Evolutionary conservation across 2,329 filamentous ascomycete species (phyloP).

Genomic region (Fusarium denticulatum): DNA sequence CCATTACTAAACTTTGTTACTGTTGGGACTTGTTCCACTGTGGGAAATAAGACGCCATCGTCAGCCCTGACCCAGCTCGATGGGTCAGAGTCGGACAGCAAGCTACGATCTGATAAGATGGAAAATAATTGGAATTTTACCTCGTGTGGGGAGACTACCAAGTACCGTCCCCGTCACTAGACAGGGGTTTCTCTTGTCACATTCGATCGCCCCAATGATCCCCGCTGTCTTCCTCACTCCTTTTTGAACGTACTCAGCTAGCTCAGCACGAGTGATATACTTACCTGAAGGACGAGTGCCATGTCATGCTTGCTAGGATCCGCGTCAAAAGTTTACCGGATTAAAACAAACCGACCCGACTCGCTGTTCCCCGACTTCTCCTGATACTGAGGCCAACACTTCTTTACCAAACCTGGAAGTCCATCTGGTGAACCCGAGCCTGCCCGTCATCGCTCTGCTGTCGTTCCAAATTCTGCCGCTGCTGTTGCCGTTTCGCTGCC

Average conservation of each 20-base stretch:
- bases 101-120: conserved; percentile 46
- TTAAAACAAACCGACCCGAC: conserved; percentile 2
- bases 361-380: conserved; percentile 3
- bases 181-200: conserved; percentile 18
- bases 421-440: conserved; percentile 37
- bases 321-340: neutral
- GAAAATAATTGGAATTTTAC: conserved; percentile 20
- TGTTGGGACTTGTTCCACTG: conserved; percentile 8
- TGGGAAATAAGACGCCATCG: neutral
- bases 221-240: neutral
- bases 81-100: conserved; percentile 23
- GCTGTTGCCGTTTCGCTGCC: conserved; percentile 26
- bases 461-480: conserved; percentile 24
- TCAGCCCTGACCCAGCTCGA: conserved; percentile 31
- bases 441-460: conserved; percentile 34
- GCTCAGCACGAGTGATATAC: neutral
- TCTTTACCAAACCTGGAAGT: conserved; percentile 42
- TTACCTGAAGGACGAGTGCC: neutral
- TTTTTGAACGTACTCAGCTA: neutral
- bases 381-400: conserved; percentile 1
- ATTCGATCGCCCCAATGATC: conserved; percentile 13
- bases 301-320: conserved; percentile 9
- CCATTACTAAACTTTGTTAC: neutral
- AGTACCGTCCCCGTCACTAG: conserved; percentile 26
- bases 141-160: conserved; percentile 34